Conservation (phyloP, 345 rosid species). For the Eucalyptus virginea region DNA sequence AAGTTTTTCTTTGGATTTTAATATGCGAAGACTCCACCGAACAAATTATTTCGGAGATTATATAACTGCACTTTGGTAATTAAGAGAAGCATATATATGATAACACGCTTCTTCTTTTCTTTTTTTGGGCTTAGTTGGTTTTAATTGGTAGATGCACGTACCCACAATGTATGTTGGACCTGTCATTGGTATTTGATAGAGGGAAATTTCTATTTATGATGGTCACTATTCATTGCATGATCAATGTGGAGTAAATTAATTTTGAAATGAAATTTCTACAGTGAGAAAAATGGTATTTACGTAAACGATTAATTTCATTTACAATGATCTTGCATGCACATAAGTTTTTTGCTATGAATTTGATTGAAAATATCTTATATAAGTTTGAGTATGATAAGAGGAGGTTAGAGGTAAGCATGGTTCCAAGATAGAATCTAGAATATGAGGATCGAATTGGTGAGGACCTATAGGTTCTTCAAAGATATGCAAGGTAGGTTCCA, state of each 20-base stretch:
- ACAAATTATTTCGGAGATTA: neutral
- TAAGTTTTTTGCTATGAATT: neutral
- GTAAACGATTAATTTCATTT: neutral
- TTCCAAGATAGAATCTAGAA: accelerated
- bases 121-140: neutral
- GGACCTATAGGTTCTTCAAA: too few species aligned
- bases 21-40: neutral
- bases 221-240: neutral
- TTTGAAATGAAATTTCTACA: neutral
- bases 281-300: neutral
- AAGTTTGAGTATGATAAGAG: neutral
- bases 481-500: accelerated
- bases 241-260: neutral
- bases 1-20: neutral
- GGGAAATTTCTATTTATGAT: neutral
- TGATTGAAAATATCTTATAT: neutral
- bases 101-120: neutral
- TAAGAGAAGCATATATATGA: neutral
- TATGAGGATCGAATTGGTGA: too few species aligned
- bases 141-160: neutral
- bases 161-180: neutral
- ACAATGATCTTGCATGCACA: neutral
- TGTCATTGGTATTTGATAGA: neutral
- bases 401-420: too few species aligned
- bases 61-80: neutral